Base-by-base conservation (phyloP, 164 flowering plant species). In the Chimonanthus praecox region DNA sequence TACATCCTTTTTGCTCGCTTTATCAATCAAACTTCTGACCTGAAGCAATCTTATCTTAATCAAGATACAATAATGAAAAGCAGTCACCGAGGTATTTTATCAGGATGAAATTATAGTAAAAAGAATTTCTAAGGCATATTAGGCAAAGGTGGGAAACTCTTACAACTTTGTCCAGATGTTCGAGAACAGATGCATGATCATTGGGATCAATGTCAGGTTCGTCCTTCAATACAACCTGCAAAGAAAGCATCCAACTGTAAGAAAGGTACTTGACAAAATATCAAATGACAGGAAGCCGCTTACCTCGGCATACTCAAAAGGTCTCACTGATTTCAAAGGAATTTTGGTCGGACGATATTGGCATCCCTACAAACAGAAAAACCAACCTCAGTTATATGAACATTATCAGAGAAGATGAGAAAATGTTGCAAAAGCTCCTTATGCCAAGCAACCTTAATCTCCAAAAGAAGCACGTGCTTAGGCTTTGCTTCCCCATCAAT, bases 401-500 rank as follows among this genome's bases (percentile, higher is more conserved):
- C 60, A 58, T 43, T 50, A 21, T 10, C 9, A 21, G 33, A 71
- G 21, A 65, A 61, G 21, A 58, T n/a, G 49, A 45, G 11, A 45
- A 51, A 20, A 61, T 47, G 67, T 3, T 58, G 72, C 2, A 11
- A 10, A 66, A 49, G 18, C 1, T 13, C 20, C 18, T 20, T 51
- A n/a, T 44, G 48, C 51, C 82, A 69, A 33, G 68, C 69, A 82
- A 92, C 99, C 98, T 93, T 93, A 77, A 95, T 93, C 84, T 95
- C 99, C 66, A 95, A 79, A 50, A 95, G 92, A 73, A 95, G 98
- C 18, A 93, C 92, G 82, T 95, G 99, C 81, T 95, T 95, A 18
- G 93, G 98, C 82, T 93, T 95, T 80, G 99, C 89, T 85, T 95
- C 99, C 71, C 99, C 99, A 49, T 93, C 99, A 79, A 95, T 93